Evolutionary conservation across 306 rosid species (phyloP), one percentile per base, ranked within the genome.

Genomic region (Malus sylvestris): DNA sequence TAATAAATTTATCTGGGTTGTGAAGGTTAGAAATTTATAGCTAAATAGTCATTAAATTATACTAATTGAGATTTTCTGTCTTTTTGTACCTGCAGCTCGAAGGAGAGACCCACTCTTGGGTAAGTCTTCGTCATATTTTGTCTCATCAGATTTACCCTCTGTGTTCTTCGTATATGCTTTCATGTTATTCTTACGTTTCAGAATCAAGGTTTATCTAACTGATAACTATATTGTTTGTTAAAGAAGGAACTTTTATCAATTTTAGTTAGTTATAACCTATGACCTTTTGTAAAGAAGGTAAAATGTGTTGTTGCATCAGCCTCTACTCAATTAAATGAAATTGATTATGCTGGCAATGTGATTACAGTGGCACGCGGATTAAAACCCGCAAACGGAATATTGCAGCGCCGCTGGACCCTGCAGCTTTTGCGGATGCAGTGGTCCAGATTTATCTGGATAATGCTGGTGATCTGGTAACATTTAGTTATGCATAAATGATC

Each of bases 381-480:
- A 96, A 96, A 98, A 96, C 99, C 99, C 99, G 99, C 99, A 96
- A 96, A 96, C 99, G 99, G 96, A 96, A 96, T 83, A 96, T 96
- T 80, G 95, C 99, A 30, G 97, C 91, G 55, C 99, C 99, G 0
- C 97, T 96, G 98, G 99, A 96, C 98, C 98, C 98, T 92, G 98
- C 99, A 88, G 92, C 99, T 67, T 96, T 96, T 83, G 79, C 99
- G 61, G 99, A 96, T 92, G 99, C 99, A 96, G 99, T 96, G 98
- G 99, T 96, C 99, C 99, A 96, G 99, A 96, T 96, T 82, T 96
- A 96, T 89, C 84, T 96, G 96, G 98, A 96, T 92, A 96, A 96
- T 96, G 96, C 97, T 91, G 99, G 99, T 89, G 99, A 96, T 91
- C 86, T 96, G 97, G 99, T 96, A 88, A 87, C 80, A 61, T 25